These are phyloP conservation scores for Tetradesmus lagerheimii DNA, from an alignment of 139 green algal genomes.

Conservation along the genomic window DNA sequence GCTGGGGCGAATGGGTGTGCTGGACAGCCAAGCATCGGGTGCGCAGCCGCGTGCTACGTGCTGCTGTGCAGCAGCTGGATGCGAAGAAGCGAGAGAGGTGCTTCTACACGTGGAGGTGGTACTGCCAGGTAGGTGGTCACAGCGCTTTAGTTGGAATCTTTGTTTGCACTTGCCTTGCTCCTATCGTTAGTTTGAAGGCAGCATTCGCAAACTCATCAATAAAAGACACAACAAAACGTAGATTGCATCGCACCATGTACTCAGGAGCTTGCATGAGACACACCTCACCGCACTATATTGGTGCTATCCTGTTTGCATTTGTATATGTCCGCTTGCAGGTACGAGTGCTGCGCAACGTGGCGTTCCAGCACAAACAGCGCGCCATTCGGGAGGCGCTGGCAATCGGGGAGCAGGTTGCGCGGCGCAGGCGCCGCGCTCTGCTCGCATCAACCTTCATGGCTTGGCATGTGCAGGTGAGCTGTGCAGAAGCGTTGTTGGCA, in stretches of 20 bases:
- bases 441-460: constrained; percentile 40
- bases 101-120: constrained; percentile 49
- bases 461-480: constrained; percentile 46
- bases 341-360: constrained; percentile 34
- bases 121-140: constrained; percentile 33
- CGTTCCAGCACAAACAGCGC: constrained; percentile 48
- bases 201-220: too few relatives aligned
- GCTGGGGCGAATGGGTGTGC: constrained; percentile 14
- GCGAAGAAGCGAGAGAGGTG: background rate
- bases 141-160: background rate
- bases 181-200: too few relatives aligned
- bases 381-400: constrained; percentile 36
- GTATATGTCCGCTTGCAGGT: constrained; percentile 33
- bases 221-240: too few relatives aligned
- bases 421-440: background rate
- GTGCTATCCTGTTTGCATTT: background rate
- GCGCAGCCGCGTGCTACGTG: constrained; percentile 2
- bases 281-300: too few relatives aligned
- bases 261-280: too few relatives aligned
- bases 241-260: too few relatives aligned
- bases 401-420: constrained; percentile 48
- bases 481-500: background rate
- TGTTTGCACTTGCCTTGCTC: too few relatives aligned
- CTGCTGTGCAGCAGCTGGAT: constrained; percentile 12
- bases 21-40: constrained; percentile 26